These are phyloP conservation scores for Lipomyces chichibuensis DNA, from an alignment of 805 yeast species.

Conservation along the genomic window DNA sequence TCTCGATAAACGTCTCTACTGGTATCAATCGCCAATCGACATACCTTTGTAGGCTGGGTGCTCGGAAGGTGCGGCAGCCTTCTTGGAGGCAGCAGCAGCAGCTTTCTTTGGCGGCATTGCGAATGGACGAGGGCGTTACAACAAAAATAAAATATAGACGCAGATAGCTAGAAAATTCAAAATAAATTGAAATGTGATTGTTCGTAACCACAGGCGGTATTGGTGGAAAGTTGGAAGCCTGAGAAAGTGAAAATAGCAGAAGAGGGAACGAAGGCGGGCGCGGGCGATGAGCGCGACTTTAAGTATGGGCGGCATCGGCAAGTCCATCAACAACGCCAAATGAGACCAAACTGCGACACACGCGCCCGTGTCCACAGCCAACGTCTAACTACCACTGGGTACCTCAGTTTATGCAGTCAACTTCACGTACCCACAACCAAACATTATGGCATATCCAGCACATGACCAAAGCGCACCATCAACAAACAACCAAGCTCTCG, in stretches of 20 bases:
- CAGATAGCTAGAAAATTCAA: not conserved
- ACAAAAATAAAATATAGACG: not conserved
- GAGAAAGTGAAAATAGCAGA: not conserved
- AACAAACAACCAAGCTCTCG: not conserved
- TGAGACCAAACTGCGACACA: not conserved
- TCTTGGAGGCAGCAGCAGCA: constrained; percentile 36
- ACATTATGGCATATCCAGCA: not conserved
- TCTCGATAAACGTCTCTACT: not conserved
- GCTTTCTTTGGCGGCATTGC: constrained; percentile 38
- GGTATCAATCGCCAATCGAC: constrained; percentile 24
- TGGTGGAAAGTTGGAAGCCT: not conserved
- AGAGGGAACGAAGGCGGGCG: constrained; percentile 1
- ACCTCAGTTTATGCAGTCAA: not conserved
- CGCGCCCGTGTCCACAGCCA: not conserved
- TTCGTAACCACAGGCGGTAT: not conserved
- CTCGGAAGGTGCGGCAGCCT: constrained; percentile 38
- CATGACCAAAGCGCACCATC: not conserved
- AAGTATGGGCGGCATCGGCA: not conserved
- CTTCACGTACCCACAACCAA: not conserved
- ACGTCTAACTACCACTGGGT: not conserved
- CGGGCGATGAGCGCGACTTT: constrained; percentile 13
- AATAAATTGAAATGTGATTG: not conserved
- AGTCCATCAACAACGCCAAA: constrained; percentile 2
- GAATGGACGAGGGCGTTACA: not conserved
- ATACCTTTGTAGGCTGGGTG: constrained; percentile 48